Evolutionary conservation across 768 basidiomycete species (phyloP).

Genomic region (Lenzites betulinus): DNA sequence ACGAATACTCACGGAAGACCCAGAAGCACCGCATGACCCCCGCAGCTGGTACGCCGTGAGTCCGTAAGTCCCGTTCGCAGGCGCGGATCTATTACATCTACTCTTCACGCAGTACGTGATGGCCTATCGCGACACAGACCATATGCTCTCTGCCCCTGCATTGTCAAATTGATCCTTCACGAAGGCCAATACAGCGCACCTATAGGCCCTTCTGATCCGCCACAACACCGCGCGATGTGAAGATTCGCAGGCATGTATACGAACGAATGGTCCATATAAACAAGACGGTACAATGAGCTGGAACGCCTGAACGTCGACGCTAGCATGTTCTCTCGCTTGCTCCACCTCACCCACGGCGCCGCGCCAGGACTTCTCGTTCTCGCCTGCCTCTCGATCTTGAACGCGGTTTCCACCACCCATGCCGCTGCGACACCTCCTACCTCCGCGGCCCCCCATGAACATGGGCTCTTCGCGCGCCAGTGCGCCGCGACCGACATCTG

Average conservation of each 20-base stretch:
- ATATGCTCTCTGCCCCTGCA: slow-evolving; percentile 3
- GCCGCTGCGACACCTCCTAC: neutral
- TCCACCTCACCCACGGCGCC: slow-evolving; percentile 1
- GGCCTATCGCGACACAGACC: slow-evolving; percentile 1
- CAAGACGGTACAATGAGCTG: neutral
- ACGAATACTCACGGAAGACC: slow-evolving; percentile 10
- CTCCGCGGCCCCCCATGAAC: slow-evolving; percentile 9
- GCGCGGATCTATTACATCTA: neutral
- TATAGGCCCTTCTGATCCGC: slow-evolving; percentile 7
- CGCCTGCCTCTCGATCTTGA: slow-evolving; percentile 11
- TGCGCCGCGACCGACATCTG: slow-evolving; percentile 37
- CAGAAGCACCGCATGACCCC: slow-evolving; percentile 8
- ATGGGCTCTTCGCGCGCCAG: slow-evolving; percentile 17
- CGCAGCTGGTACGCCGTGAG: neutral
- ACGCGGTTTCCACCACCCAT: neutral
- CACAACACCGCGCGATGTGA: slow-evolving; percentile 3
- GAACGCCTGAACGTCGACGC: neutral
- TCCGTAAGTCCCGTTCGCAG: neutral
- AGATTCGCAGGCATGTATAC: too few relatives aligned
- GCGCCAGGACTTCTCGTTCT: slow-evolving; percentile 9
- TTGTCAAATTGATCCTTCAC: neutral
- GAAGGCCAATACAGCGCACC: neutral
- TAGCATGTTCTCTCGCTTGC: slow-evolving; percentile 4
- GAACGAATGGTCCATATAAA: neutral
- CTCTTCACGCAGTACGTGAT: neutral